Evolutionary conservation across 1,139 yeast species (phyloP).

Genomic region (Pichia inconspicua): DNA sequence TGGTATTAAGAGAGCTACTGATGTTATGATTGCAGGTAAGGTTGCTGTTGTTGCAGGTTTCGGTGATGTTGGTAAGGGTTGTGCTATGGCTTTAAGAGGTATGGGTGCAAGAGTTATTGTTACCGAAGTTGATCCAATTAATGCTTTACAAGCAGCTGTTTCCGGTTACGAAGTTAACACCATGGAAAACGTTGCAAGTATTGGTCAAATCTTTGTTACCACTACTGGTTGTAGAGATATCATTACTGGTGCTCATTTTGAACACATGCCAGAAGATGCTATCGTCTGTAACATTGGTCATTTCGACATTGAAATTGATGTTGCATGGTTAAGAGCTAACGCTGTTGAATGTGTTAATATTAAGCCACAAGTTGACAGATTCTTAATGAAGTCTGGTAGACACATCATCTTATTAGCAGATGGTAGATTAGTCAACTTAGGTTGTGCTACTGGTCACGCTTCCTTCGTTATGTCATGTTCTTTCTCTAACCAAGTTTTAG

Average conservation of each 20-base stretch:
- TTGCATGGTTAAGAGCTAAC: conserved; percentile 93
- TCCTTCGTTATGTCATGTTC: conserved; percentile 99
- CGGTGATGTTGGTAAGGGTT: conserved; percentile 99
- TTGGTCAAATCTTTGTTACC: conserved; percentile 97
- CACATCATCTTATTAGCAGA: conserved; percentile 96
- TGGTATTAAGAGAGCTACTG: conserved; percentile 99
- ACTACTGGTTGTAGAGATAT: conserved; percentile 99
- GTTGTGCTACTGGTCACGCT: conserved; percentile 99
- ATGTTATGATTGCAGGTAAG: conserved; percentile 99
- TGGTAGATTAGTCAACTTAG: conserved; percentile 99
- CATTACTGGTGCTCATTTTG: conserved; percentile 83
- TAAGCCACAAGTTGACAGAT: conserved; percentile 99
- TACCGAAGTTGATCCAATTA: conserved; percentile 98
- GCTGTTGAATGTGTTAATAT: conserved; percentile 89
- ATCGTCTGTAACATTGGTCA: conserved; percentile 99
- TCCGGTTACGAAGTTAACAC: conserved; percentile 98
- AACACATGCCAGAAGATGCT: conserved; percentile 97
- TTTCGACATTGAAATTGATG: conserved; percentile 98
- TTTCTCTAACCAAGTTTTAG: conserved; percentile 98
- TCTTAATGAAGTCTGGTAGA: conserved; percentile 80
- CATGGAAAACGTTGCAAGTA: conserved; percentile 86
- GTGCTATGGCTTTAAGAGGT: conserved; percentile 98
- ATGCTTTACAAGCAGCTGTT: conserved; percentile 99
- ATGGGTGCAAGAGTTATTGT: conserved; percentile 99
- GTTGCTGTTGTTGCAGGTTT: conserved; percentile 98